Base-by-base conservation (phyloP, 2,329 filamentous ascomycete genomes). In the Colletotrichum musicola region DNA sequence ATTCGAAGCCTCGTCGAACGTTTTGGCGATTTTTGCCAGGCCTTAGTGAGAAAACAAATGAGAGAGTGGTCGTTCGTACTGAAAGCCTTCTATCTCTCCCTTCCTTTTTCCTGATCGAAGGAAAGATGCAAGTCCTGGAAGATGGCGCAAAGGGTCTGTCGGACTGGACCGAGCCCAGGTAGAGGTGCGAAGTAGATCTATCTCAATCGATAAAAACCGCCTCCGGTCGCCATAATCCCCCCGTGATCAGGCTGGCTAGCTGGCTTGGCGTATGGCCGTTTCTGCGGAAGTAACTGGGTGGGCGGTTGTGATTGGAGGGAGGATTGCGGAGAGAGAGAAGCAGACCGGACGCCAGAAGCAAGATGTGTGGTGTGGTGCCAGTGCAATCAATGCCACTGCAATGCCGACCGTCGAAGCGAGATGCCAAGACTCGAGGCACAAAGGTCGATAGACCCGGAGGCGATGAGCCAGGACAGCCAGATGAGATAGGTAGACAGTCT, bases 351-450 rank as follows among this genome's bases (percentile, higher is more conserved):
- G 22, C 55, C 30, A 10, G 30, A 35, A 35, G 30, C 30, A 35
- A 35, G 30, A 35, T 10, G 30, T 35, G 30, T 7, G 30, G 30
- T 35, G 30, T 7, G 30, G 30, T 35, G 30, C 30, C 30, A 35
- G 30, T 35, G 30, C 30, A 35, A 35, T 56, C 60, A 61, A 68
- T 59, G 61, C 64, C 64, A 68, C 64, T 64, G 61, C 30, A 53
- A 44, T 49, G 54, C 63, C 55, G 53, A 12, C 47, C 27, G 58
- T 30, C 58, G 58, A 61, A 53, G 58, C 47, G 58, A 46, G 44
- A 54, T 64, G 64, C 64, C 64, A 68, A 68, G 64, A 63, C 44
- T n/a, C 56, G 20, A 60, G 57, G 57, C 57, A 60, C 57, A 60
- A 50, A 42, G n/a, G 56, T 60, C 20, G 46, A 55, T 25, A 53